Evolutionary conservation across 805 yeast genomes (phyloP), one percentile per base, ranked within the genome.

Genomic region (Lipomyces lipofer): DNA sequence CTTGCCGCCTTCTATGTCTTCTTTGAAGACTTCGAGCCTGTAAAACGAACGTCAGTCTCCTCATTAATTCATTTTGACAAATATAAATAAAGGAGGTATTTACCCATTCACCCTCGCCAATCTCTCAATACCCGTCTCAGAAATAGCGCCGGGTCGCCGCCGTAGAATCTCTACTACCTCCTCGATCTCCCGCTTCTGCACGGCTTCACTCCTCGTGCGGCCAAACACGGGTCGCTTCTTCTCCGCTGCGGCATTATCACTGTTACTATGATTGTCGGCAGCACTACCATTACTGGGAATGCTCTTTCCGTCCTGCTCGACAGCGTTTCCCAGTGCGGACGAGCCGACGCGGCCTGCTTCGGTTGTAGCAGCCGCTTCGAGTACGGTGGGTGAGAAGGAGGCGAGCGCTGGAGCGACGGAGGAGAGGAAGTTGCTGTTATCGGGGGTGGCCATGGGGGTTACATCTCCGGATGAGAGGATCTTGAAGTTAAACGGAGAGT

Each of bases 1-100:
- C 29, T 64, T 68, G n/a, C 69, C 71, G 27, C 61, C 61, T 7
- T 60, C 58, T 3, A 54, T 53, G 35, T 45, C 50, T 32, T 72
- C 75, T 43, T 72, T 73, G 48, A 72, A 72, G 2, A 72, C 67
- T 49, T 72, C 75, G 17, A 72, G 68, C 7, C 66, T 64, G 30
- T 24, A 29, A 8, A 35, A 48, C 22, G 25, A 29, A 2, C 13
- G n/a, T 32, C 30, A 58, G 56, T n/a, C n/a, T n/a, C n/a, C n/a
- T n/a, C n/a, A n/a, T n/a, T 59, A 66, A 39, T 65, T 56, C 22
- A 56, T 44, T 8, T 56, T 47, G 5, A n/a, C 28, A 27, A 12
- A 17, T 12, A 21, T 15, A 10, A 1, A 12, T 19, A 10, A 5
- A 1, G 24, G 12, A 22, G 29, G 4, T 10, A 43, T 59, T 15